Base-by-base conservation (phyloP, 495 filamentous ascomycete species). In the Penicillium maclennaniae region DNA sequence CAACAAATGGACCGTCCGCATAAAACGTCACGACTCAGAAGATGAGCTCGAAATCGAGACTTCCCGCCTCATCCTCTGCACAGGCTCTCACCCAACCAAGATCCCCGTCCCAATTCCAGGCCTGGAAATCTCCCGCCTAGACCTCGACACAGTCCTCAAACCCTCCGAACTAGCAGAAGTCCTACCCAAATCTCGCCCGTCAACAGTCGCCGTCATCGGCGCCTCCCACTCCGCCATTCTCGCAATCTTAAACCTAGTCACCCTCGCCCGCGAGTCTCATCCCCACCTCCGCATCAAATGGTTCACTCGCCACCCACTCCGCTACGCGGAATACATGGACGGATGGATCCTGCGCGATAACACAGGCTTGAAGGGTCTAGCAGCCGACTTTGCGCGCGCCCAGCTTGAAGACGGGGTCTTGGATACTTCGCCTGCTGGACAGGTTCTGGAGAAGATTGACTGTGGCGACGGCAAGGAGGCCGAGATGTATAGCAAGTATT, bases 341-440 rank as follows among this genome's bases (percentile, higher is more conserved):
- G 81, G 78, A 47, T 85, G 81, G 81, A 81, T 84, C 45, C 64
- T 82, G 47, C 78, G 78, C 44, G 82, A 85, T 53, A 85, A 84
- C 65, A 84, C 82, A 4, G 82, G 82, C 3, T 67, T 85, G 15
- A 84, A 85, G 60, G 82, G 82, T n/a, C 65, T 68, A 3, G 81
- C 78, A 0, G 81, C 81, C 0, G 69, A 77, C n/a, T 86, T 81
- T 65, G 83, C 81, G 3, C 73, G 71, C 41, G 66, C 75, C 14
- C 72, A 83, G 43, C 68, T 85, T 2, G 82, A 84, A 55, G 79
- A 78, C 38, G 73, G 71, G 2, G 51, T 54, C 4, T 68, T 84
- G 6, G 44, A 67, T 16, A 62, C 66, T 12, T 83, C 79, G 23
- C 58, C 69, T 3, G 82, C 81, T 0, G 73, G 73, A 38, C 69